Base-by-base conservation (phyloP, 805 yeast genomes). In the Starmerella etchellsii region DNA sequence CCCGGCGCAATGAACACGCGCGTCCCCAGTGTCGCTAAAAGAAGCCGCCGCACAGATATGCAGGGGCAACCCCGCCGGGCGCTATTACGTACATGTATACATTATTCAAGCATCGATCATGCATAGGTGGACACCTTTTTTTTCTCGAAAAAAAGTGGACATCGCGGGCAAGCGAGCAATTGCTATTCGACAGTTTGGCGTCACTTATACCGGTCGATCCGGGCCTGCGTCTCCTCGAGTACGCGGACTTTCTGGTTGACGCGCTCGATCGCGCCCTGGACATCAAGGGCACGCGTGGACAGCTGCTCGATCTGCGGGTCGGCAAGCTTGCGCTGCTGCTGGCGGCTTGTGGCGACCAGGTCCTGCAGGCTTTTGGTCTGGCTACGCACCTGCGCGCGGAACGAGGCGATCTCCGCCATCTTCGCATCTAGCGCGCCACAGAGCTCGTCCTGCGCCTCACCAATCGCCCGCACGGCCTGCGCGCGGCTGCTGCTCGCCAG, bases 161-260 rank as follows among this genome's bases (percentile, higher is more conserved):
- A n/a, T n/a, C n/a, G n/a, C n/a, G n/a, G n/a, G n/a, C n/a, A n/a
- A n/a, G n/a, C n/a, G n/a, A n/a, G n/a, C n/a, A n/a, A n/a, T n/a
- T n/a, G n/a, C n/a, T n/a, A n/a, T n/a, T n/a, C n/a, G n/a, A n/a
- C n/a, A n/a, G n/a, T n/a, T n/a, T n/a, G n/a, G n/a, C n/a, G n/a
- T n/a, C n/a, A n/a, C n/a, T n/a, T n/a, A n/a, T 36, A 5, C 26
- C 4, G 15, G 3, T 23, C 34, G 6, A 28, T 5, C 23, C 37
- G 39, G 32, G 31, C n/a, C 24, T 37, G 29, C 15, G 42, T 36
- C 13, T 37, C 34, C 33, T 46, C 95, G 33, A 84, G 57, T 1
- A 81, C 74, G 35, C 94, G 60, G 16, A 85, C 59, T 37, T 77
- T 76, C 48, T 78, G 80, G 57, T 84, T 94, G 2, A 81, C 53